phyloP scores from a whole-genome alignment of 176 grass and related monocot species.

The Dendrocalamus sinicus region DNA sequence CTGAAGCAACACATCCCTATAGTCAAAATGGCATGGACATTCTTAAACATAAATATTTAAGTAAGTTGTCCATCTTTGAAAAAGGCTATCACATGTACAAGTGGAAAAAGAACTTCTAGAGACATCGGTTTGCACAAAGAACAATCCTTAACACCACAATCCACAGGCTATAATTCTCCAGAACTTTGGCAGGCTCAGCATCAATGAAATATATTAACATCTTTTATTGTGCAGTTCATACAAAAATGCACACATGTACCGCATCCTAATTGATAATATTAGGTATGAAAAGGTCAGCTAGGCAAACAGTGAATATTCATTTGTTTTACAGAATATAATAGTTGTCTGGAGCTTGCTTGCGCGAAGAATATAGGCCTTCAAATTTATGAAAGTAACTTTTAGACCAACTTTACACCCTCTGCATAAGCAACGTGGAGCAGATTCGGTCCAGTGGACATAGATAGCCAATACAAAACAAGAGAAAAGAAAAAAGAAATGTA shows the following conservation, averaged over 20 bases:
- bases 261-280: neutral
- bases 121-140: neutral
- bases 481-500: no score
- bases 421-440: neutral
- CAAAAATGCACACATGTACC: neutral
- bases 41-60: neutral
- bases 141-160: neutral
- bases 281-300: slow-evolving; percentile 16
- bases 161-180: neutral
- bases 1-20: neutral
- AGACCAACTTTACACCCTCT: neutral
- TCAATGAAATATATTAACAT: neutral
- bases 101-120: neutral
- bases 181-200: neutral
- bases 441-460: neutral
- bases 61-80: neutral
- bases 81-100: neutral
- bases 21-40: neutral
- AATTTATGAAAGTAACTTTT: neutral
- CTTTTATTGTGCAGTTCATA: neutral
- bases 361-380: neutral
- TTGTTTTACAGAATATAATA: neutral
- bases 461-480: neutral
- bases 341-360: neutral
- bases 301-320: neutral